A percentile compares a stretch with the other conserved stretches of the same genome.
Evolutionary conservation across 257 asterid species (phyloP).

Genomic region (Nicotiana paniculata): DNA sequence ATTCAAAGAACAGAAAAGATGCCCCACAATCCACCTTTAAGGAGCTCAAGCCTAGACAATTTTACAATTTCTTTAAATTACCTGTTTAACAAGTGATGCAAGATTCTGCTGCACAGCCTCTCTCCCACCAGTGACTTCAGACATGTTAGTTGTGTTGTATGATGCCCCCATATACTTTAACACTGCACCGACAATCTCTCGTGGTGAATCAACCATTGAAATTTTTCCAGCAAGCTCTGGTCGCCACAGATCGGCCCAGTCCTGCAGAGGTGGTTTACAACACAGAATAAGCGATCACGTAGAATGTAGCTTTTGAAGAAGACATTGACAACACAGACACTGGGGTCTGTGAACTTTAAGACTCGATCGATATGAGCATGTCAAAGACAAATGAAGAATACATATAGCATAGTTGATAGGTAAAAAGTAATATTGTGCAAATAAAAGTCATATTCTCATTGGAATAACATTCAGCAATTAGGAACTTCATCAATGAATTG

Average conservation of each 20-base stretch:
- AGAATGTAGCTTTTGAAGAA: neutral
- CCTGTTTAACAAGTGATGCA: conserved; percentile 67
- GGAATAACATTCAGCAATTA: neutral
- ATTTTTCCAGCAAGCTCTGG: conserved; percentile 89
- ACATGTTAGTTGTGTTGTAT: conserved; percentile 61
- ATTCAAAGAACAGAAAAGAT: neutral
- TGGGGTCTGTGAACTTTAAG: neutral
- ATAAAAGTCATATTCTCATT: neutral
- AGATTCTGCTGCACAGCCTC: conserved; percentile 64
- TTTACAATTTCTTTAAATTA: conserved; percentile 8
- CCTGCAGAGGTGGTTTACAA: conserved; percentile 40
- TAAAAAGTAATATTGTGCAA: neutral
- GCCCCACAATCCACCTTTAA: neutral
- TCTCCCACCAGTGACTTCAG: conserved; percentile 76
- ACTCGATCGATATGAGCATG: neutral
- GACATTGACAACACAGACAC: neutral
- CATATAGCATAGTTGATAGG: neutral
- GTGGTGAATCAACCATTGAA: conserved; percentile 87
- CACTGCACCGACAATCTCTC: conserved; percentile 87
- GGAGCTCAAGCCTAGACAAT: neutral
- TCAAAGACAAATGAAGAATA: neutral
- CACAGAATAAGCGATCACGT: neutral
- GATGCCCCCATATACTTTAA: conserved; percentile 88
- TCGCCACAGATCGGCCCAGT: conserved; percentile 96
- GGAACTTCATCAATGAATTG: neutral